These are phyloP conservation scores for Lagerstroemia speciosa DNA, from an alignment of 345 rosid genomes.

Conservation along the genomic window DNA sequence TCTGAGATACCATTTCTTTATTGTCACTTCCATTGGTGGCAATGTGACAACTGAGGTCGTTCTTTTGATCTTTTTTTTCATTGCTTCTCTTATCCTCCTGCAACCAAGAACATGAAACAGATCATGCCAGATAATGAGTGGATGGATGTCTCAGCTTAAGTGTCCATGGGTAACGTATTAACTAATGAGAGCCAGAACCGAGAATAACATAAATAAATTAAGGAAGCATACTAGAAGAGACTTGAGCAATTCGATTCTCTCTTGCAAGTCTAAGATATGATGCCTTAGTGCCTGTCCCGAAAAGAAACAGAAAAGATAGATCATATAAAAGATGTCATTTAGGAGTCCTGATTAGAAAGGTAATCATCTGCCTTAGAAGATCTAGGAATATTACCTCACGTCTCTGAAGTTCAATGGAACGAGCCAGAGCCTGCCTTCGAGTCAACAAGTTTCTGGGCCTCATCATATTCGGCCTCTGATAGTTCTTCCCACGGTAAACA, in stretches of 20 bases:
- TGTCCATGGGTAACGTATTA: not conserved
- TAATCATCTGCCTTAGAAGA: not conserved
- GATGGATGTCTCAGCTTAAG: not conserved
- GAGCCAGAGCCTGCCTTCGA: slow-evolving; percentile 69
- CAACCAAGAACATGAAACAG: not conserved
- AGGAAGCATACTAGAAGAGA: slow-evolving; percentile 32
- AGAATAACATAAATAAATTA: not conserved
- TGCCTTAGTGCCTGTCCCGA: slow-evolving; percentile 65
- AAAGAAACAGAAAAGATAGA: slow-evolving; percentile 6
- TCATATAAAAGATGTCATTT: not conserved
- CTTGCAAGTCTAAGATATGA: slow-evolving; percentile 54
- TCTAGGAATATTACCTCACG: slow-evolving; percentile 44
- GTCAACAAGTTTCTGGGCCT: slow-evolving; percentile 69
- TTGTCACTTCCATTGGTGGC: not conserved
- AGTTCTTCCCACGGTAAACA: slow-evolving; percentile 87
- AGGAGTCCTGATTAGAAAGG: not conserved
- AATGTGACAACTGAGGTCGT: not conserved
- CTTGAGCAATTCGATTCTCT: slow-evolving; percentile 52
- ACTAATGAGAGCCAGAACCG: not conserved
- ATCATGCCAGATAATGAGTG: not conserved
- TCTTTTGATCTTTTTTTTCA: not conserved
- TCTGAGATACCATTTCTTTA: not conserved
- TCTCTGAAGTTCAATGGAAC: slow-evolving; percentile 87
- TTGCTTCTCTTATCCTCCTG: slow-evolving; percentile 1
- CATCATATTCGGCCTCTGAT: slow-evolving; percentile 39